Evolutionary conservation across 2,329 filamentous ascomycete species (phyloP).

Genomic region (Scedosporium aurantiacum): DNA sequence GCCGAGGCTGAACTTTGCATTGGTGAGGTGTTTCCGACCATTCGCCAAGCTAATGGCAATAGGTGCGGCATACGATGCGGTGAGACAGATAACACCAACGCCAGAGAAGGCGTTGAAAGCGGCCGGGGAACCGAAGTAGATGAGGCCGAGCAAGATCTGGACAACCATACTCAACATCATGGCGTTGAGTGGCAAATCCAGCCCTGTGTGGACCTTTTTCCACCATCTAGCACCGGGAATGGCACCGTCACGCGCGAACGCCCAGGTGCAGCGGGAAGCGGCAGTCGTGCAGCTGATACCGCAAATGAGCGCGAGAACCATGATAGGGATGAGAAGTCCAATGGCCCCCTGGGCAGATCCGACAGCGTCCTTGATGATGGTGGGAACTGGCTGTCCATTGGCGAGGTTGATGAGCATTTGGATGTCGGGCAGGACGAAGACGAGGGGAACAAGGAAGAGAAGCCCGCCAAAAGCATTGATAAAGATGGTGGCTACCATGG

Average conservation of each 20-base stretch:
- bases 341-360: constrained; percentile 51
- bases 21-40: constrained; percentile 46
- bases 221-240: constrained; percentile 52
- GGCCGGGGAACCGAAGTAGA: constrained; percentile 58
- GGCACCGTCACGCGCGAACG: constrained; percentile 59
- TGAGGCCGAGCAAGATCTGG: constrained; percentile 51
- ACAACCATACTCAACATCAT: constrained; percentile 62
- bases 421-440: constrained; percentile 59
- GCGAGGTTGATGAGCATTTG: constrained; percentile 38
- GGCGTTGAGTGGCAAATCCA: constrained; percentile 57
- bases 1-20: constrained; percentile 51
- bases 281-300: constrained; percentile 61
- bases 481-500: constrained; percentile 57
- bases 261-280: constrained; percentile 56
- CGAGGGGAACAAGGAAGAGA: constrained; percentile 56
- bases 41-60: constrained; percentile 53
- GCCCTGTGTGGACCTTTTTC: constrained; percentile 48
- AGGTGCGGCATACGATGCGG: constrained; percentile 56
- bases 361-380: constrained; percentile 52
- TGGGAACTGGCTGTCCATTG: constrained; percentile 51
- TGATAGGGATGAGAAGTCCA: constrained; percentile 50
- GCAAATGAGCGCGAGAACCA: constrained; percentile 56
- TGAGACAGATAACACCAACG: constrained; percentile 59
- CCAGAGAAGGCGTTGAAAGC: constrained; percentile 66
- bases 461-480: constrained; percentile 58